A percentile compares a stretch with the other conserved stretches of the same genome.
Conservation (phyloP, 1,284 basidiomycete genomes). For the Pisolithus thermaeus region DNA sequence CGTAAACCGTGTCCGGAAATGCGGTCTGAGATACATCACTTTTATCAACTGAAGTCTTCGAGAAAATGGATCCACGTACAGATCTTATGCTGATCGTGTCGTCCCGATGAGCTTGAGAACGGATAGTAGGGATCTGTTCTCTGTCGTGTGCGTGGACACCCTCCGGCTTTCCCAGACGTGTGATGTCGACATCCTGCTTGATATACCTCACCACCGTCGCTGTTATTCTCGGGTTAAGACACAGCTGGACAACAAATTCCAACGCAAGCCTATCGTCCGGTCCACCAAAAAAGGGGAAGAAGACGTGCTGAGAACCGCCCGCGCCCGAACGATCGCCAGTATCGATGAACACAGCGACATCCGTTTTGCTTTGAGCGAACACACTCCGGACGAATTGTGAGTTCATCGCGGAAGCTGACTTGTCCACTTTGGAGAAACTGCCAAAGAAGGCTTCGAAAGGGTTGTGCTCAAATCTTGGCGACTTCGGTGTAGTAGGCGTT, state of each 20-base stretch:
- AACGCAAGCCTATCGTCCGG: slow-evolving; percentile 87
- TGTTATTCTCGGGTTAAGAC: slow-evolving; percentile 52
- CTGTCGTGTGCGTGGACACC: slow-evolving; percentile 24
- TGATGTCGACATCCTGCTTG: slow-evolving; percentile 38
- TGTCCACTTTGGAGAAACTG: slow-evolving; percentile 30
- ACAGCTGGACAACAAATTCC: slow-evolving; percentile 74
- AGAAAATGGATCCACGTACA: slow-evolving; percentile 32
- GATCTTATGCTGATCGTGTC: slow-evolving; percentile 40
- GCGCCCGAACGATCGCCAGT: slow-evolving; percentile 11
- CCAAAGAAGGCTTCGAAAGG: slow-evolving; percentile 59
- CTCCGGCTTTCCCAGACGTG: slow-evolving; percentile 19
- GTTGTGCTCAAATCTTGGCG: slow-evolving; percentile 26
- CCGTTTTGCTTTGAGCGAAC: slow-evolving; percentile 58
- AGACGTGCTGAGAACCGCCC: slow-evolving; percentile 50
- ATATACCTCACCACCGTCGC: slow-evolving; percentile 67
- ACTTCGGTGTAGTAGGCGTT: slow-evolving; percentile 20
- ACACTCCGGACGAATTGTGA: slow-evolving; percentile 78
- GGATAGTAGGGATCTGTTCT: slow-evolving; percentile 20
- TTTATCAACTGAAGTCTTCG: background rate
- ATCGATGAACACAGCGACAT: slow-evolving; percentile 79
- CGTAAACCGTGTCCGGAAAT: slow-evolving; percentile 63
- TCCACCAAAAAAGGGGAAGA: slow-evolving; percentile 89
- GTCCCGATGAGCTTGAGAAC: slow-evolving; percentile 17
- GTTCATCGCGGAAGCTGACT: slow-evolving; percentile 52
- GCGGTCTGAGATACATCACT: slow-evolving; percentile 17